Evolutionary conservation across 2,329 filamentous ascomycete species (phyloP).

Genomic region (Chaetomium sp.): DNA sequence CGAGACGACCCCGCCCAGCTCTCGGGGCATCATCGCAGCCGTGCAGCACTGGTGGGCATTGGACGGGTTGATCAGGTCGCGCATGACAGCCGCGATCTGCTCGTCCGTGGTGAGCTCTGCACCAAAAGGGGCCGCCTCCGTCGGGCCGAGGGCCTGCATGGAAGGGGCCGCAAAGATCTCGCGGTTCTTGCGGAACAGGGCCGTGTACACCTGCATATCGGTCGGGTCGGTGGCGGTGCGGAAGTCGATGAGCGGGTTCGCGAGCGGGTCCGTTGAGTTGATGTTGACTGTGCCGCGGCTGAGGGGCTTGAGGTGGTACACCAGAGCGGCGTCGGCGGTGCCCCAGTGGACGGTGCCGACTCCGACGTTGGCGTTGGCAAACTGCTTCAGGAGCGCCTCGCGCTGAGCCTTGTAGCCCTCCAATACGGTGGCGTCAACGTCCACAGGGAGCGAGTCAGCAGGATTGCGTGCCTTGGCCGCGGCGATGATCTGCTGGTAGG

Average conservation of each 20-base stretch:
- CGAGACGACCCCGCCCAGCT: slow-evolving; percentile 27
- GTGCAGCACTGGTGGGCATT: slow-evolving; percentile 39
- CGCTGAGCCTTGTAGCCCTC: slow-evolving; percentile 43
- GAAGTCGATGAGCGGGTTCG: slow-evolving; percentile 43
- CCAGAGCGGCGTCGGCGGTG: slow-evolving; percentile 35
- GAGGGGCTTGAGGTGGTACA: slow-evolving; percentile 45
- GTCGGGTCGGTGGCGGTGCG: slow-evolving; percentile 44
- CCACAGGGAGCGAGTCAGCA: slow-evolving; percentile 39
- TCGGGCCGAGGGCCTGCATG: slow-evolving; percentile 38
- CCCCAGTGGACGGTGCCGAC: slow-evolving; percentile 41
- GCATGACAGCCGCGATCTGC: slow-evolving; percentile 35
- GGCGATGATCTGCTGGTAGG: slow-evolving; percentile 37
- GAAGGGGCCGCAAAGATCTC: slow-evolving; percentile 39
- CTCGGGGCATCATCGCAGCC: slow-evolving; percentile 30
- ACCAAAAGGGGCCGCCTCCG: slow-evolving; percentile 38
- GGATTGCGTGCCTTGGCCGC: slow-evolving; percentile 38
- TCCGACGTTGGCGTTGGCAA: slow-evolving; percentile 35
- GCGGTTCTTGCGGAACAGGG: slow-evolving; percentile 42
- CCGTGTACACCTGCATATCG: slow-evolving; percentile 42
- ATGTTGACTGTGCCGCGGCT: slow-evolving; percentile 46
- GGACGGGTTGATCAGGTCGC: slow-evolving; percentile 30
- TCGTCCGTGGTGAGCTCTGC: slow-evolving; percentile 34
- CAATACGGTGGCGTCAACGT: slow-evolving; percentile 41
- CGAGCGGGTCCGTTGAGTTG: slow-evolving; percentile 41
- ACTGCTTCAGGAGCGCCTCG: slow-evolving; percentile 38